phyloP scores from a whole-genome alignment of 352 stramenopile genomes.

The Aphanomyces astaci region DNA sequence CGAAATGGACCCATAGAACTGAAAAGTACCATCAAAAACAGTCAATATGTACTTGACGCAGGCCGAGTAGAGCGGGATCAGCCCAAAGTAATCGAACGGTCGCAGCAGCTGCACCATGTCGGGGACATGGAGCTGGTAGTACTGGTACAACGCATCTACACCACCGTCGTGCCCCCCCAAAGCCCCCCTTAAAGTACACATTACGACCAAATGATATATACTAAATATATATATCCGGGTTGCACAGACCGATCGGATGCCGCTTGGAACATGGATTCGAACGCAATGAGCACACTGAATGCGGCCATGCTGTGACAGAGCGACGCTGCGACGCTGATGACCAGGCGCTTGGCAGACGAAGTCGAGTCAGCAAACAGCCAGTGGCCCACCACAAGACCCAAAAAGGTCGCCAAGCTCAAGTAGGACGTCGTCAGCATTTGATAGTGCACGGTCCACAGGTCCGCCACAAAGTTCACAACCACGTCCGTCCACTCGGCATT shows the following conservation, averaged over 20 bases:
- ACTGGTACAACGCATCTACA: slow-evolving; percentile 62
- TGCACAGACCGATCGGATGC: slow-evolving; percentile 34
- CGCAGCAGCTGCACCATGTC: slow-evolving; percentile 56
- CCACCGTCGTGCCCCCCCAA: slow-evolving; percentile 56
- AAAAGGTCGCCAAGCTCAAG: slow-evolving; percentile 53
- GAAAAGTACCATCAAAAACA: slow-evolving; percentile 67
- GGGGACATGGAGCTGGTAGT: slow-evolving; percentile 68
- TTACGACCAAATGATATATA: neutral
- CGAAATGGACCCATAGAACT: too few relatives aligned
- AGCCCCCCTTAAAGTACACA: slow-evolving; percentile 25
- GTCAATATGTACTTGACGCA: slow-evolving; percentile 75
- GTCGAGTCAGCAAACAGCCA: slow-evolving; percentile 67
- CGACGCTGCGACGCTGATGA: slow-evolving; percentile 44
- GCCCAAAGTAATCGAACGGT: slow-evolving; percentile 55
- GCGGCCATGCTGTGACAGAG: slow-evolving; percentile 53
- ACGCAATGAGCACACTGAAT: slow-evolving; percentile 65
- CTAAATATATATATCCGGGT: too few relatives aligned
- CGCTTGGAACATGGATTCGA: slow-evolving; percentile 72
- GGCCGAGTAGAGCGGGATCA: slow-evolving; percentile 50
- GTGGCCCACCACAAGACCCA: slow-evolving; percentile 49
- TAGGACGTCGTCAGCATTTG: slow-evolving; percentile 74
- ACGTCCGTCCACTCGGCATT: slow-evolving; percentile 40
- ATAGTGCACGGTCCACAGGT: slow-evolving; percentile 45
- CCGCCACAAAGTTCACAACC: slow-evolving; percentile 36
- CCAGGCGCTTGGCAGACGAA: slow-evolving; percentile 46